Percentiles rank a stretch among this genome's conserved stretches.
These are phyloP conservation scores for Gaertneriomyces sp. DNA, from an alignment of 192 early-diverging fungal species.

Conservation along the genomic window DNA sequence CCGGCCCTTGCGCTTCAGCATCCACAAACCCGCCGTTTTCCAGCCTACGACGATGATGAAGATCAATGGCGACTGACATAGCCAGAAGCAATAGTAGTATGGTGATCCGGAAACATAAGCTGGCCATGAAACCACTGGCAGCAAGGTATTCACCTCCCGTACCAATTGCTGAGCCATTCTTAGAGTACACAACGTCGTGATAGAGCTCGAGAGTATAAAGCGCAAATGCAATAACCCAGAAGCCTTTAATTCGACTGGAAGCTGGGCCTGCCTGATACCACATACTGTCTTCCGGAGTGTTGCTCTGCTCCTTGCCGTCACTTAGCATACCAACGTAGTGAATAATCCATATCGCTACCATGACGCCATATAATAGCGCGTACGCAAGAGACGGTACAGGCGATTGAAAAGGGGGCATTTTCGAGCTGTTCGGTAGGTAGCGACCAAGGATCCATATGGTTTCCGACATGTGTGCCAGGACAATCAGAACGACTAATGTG, in stretches of 20 bases:
- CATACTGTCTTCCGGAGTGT: background rate
- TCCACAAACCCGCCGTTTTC: constrained; percentile 8
- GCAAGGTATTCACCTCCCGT: constrained; percentile 19
- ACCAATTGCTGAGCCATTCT: background rate
- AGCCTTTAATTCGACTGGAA: constrained; percentile 15
- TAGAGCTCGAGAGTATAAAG: constrained; percentile 43
- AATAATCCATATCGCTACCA: constrained; percentile 44
- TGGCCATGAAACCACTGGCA: constrained; percentile 33
- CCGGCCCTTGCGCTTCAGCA: constrained; percentile 27
- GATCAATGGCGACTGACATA: background rate
- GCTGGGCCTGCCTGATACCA: background rate
- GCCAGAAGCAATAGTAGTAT: constrained; percentile 29
- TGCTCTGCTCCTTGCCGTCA: constrained; percentile 29
- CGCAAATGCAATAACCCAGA: constrained; percentile 45
- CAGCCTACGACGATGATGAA: background rate
- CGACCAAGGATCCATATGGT: background rate
- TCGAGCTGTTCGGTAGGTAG: constrained; percentile 2
- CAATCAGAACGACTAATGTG: background rate
- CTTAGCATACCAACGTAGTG: constrained; percentile 42
- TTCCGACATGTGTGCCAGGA: constrained; percentile 2
- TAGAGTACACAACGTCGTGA: constrained; percentile 27
- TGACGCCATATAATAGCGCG: background rate
- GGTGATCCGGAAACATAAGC: constrained; percentile 45
- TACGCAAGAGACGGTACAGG: background rate
- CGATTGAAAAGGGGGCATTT: constrained; percentile 6